Evolutionary conservation across 2,329 filamentous ascomycete species (phyloP).

Genomic region (Plenodomus lindquistii): DNA sequence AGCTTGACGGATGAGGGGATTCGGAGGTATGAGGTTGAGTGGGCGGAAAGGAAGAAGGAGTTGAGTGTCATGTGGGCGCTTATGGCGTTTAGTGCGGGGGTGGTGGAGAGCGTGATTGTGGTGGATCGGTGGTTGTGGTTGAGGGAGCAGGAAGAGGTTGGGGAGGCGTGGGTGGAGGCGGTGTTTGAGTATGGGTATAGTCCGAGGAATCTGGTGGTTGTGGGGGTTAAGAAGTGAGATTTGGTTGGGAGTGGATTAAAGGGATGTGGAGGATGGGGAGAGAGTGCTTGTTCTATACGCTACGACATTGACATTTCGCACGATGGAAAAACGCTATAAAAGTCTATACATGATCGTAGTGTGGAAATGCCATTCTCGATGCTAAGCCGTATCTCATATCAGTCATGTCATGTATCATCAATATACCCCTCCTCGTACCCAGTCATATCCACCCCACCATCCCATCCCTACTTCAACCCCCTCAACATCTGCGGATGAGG

Average conservation of each 20-base stretch:
- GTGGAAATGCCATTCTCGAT: not conserved
- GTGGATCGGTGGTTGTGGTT: slow-evolving; percentile 88
- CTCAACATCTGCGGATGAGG: slow-evolving; percentile 33
- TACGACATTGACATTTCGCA: not conserved
- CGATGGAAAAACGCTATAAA: not conserved
- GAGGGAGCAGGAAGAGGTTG: slow-evolving; percentile 71
- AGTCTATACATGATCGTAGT: too few relatives aligned
- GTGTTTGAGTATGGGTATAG: slow-evolving; percentile 88
- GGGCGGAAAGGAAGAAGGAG: slow-evolving; percentile 72
- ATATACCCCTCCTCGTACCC: not conserved
- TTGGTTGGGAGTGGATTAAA: too few relatives aligned
- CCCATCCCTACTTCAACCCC: not conserved
- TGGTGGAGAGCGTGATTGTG: slow-evolving; percentile 88
- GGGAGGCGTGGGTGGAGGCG: slow-evolving; percentile 84
- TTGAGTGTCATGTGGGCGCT: slow-evolving; percentile 87
- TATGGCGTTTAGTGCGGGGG: slow-evolving; percentile 92
- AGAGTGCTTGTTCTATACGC: too few relatives aligned
- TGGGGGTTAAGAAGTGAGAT: slow-evolving; percentile 74
- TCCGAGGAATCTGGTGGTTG: slow-evolving; percentile 89
- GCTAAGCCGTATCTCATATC: not conserved
- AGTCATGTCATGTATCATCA: not conserved
- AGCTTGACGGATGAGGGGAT: slow-evolving; percentile 77
- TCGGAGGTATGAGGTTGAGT: slow-evolving; percentile 67
- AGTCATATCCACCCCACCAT: not conserved
- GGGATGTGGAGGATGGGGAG: slow-evolving; percentile 4